These are phyloP conservation scores for Pichia sp. DNA, from an alignment of 1,139 yeast genomes.

Conservation along the genomic window DNA sequence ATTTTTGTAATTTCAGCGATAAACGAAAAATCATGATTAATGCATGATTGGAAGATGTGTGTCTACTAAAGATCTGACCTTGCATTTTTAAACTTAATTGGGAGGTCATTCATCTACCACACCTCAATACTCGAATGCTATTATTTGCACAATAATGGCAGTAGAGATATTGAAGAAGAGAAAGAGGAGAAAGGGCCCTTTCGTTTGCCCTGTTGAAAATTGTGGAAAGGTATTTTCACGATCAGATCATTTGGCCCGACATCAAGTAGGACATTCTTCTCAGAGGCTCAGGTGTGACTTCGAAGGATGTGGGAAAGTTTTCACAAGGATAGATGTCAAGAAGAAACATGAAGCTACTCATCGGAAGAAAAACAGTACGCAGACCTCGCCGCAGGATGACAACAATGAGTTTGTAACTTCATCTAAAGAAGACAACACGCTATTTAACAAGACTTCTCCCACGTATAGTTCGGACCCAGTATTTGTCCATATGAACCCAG, in stretches of 20 bases:
- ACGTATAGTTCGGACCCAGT: background rate
- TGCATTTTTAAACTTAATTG: too few species aligned
- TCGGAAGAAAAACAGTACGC: slow-evolving; percentile 2
- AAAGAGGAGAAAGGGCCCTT: slow-evolving; percentile 24
- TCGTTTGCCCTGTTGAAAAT: slow-evolving; percentile 47
- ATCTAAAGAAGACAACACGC: background rate
- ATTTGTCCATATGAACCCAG: background rate
- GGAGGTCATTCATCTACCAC: too few species aligned
- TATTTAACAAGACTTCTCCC: background rate
- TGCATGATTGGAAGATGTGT: background rate
- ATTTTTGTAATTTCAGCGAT: background rate
- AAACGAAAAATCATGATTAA: background rate
- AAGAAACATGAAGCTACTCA: slow-evolving; percentile 25
- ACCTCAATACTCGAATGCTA: background rate
- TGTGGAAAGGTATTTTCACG: slow-evolving; percentile 63
- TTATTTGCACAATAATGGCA: background rate
- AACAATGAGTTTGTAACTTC: background rate
- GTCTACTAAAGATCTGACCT: too few species aligned
- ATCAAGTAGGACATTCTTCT: slow-evolving; percentile 34
- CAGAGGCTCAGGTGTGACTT: slow-evolving; percentile 31
- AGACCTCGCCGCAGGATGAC: background rate
- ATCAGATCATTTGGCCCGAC: slow-evolving; percentile 39
- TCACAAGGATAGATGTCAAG: slow-evolving; percentile 32
- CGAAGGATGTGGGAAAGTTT: slow-evolving; percentile 37
- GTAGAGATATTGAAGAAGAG: slow-evolving; percentile 7